Evolutionary conservation across 2,329 filamentous ascomycete genomes (phyloP).

Genomic region (Pezicula radicicola): DNA sequence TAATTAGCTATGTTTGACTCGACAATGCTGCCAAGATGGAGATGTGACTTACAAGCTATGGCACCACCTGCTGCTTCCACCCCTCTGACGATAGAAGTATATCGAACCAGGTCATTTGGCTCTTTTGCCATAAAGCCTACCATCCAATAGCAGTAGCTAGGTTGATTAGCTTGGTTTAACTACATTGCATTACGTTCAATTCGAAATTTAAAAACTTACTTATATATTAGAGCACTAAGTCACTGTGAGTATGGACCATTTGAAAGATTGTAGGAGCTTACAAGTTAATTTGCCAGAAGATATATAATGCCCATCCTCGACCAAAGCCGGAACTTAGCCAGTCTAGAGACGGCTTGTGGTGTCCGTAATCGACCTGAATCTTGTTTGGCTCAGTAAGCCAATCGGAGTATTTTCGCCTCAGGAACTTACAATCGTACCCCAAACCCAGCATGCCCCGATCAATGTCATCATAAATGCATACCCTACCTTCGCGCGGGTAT

Average conservation of each 20-base stretch:
- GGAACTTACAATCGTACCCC: constrained; percentile 36
- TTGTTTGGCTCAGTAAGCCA: too few species aligned
- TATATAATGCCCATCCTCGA: constrained; percentile 39
- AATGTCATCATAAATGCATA: constrained; percentile 52
- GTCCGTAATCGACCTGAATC: constrained; percentile 40
- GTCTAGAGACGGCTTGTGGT: constrained; percentile 39
- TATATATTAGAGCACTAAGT: constrained; percentile 20
- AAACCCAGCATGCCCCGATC: constrained; percentile 40
- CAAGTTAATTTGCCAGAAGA: constrained; percentile 31
- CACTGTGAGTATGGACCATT: neutral
- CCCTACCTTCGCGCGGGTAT: constrained; percentile 42
- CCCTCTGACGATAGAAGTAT: constrained; percentile 39
- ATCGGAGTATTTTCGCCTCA: too few species aligned
- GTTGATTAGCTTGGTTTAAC: neutral
- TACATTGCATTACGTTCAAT: constrained; percentile 10
- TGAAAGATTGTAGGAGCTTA: neutral
- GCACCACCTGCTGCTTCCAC: constrained; percentile 39
- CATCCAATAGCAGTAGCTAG: constrained; percentile 30
- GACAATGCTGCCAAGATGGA: too few species aligned
- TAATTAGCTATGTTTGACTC: neutral
- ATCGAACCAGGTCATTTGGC: constrained; percentile 40
- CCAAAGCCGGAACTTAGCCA: constrained; percentile 40
- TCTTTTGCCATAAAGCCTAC: constrained; percentile 26
- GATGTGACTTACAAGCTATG: constrained; percentile 26
- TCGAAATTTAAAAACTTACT: neutral